Evolutionary conservation across 768 basidiomycete genomes (phyloP), one percentile per base, ranked within the genome.

Genomic region (Favolaschia claudopus): DNA sequence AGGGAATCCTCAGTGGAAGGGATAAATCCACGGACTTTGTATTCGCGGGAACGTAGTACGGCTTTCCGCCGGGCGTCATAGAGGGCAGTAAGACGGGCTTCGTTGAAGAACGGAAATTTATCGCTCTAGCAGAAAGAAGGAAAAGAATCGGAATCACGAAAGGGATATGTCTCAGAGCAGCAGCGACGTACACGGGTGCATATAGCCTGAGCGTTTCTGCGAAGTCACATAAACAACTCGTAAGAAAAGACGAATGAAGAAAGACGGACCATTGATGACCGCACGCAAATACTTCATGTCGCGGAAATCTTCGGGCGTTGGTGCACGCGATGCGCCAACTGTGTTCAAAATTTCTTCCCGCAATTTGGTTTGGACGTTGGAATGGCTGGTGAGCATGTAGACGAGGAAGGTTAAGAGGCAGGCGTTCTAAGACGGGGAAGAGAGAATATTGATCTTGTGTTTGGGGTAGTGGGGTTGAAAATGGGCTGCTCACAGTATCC

Each of bases 261-360:
- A n/a, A n/a, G n/a, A 40, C 56, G 12, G 20, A 58, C 83, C 85
- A 64, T 88, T 87, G 40, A 87, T 77, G 42, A 87, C 81, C 2
- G 86, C 85, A 22, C 84, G 72, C 55, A 87, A 66, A 61, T 82
- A 89, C 50, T 85, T 86, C 85, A 87, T 83, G 14, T 80, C 77
- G 19, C 81, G 75, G 58, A 88, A 76, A 38, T 85, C 80, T 20
- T 86, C 85, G 57, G 82, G 84, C 1, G 83, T 82, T 0, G 86
- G 86, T 2, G 77, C 60, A 12, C 77, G 67, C 2, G 67, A 69
- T 6, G 73, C 66, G 0, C 86, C 85, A 20, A 87, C 76, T 14
- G 72, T 73, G 14, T 69, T 68, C 8, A 82, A 55, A 17, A 89
- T 75, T 65, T 89, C 87, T 31, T 79, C 70, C 17, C 83, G 80